These are phyloP conservation scores for Albophoma yamanashiensis DNA, from an alignment of 2,329 filamentous ascomycete genomes.

Conservation along the genomic window DNA sequence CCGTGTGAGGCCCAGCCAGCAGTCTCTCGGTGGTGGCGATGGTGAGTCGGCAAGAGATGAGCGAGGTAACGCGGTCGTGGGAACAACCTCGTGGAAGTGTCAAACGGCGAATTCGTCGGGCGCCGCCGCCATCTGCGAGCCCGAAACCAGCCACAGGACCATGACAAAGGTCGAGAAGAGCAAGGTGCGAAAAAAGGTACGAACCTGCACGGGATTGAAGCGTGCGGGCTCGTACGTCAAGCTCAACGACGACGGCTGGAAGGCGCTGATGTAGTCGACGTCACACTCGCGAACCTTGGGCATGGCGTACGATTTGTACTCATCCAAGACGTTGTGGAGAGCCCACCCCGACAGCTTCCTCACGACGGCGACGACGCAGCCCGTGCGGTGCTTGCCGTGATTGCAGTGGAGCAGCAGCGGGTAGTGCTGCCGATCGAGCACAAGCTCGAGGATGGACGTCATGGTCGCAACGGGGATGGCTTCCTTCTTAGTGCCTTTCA, in stretches of 20 bases:
- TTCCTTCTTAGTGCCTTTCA: conserved; percentile 82
- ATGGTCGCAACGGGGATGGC: conserved; percentile 58
- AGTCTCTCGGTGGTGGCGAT: background rate
- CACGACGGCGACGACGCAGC: conserved; percentile 74
- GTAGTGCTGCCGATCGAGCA: conserved; percentile 63
- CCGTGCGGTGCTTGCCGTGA: conserved; percentile 87
- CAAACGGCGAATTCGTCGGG: background rate
- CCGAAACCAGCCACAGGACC: conserved; percentile 31
- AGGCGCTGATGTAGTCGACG: conserved; percentile 44
- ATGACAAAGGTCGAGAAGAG: conserved; percentile 30
- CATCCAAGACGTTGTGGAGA: conserved; percentile 49
- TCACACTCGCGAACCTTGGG: conserved; percentile 52
- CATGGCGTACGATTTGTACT: conserved; percentile 59
- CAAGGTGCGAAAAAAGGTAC: conserved; percentile 31
- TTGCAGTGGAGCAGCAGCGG: conserved; percentile 88
- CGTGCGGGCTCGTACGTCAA: conserved; percentile 3
- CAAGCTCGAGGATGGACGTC: conserved; percentile 57
- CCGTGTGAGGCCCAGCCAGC: background rate
- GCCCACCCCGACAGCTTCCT: conserved; percentile 64
- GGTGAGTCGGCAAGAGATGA: too few species aligned
- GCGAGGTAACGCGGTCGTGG: background rate
- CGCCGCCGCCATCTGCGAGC: conserved; percentile 15
- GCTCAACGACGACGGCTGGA: conserved; percentile 30
- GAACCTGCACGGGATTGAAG: conserved; percentile 15
- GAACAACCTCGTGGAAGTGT: background rate